These are phyloP conservation scores for Rubia tinctorum DNA, from an alignment of 305 asterid genomes.

Conservation along the genomic window DNA sequence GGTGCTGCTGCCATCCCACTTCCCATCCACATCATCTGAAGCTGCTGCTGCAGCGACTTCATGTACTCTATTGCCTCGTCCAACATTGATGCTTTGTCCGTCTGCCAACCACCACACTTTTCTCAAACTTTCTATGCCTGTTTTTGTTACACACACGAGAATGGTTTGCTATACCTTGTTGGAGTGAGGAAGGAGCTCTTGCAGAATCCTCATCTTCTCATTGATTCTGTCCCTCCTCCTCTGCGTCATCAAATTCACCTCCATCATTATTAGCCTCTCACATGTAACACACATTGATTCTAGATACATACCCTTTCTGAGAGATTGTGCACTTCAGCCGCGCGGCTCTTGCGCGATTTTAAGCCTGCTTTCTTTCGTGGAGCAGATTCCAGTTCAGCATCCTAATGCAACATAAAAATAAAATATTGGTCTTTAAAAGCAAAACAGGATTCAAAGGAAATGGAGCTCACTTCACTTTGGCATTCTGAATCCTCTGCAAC, in stretches of 20 bases:
- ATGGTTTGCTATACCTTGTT: slow-evolving; percentile 48
- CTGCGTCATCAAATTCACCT: slow-evolving; percentile 28
- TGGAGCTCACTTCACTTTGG: slow-evolving; percentile 55
- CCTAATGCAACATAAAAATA: slow-evolving; percentile 28
- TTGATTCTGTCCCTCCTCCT: slow-evolving; percentile 83
- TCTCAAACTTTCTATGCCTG: no score
- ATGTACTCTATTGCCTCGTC: slow-evolving; percentile 92
- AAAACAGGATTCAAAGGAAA: not conserved
- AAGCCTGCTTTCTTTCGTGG: slow-evolving; percentile 47
- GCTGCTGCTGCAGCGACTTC: slow-evolving; percentile 78
- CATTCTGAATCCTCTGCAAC: slow-evolving; percentile 56
- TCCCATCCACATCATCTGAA: slow-evolving; percentile 95
- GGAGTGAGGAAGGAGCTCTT: slow-evolving; percentile 84
- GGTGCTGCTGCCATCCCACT: slow-evolving; percentile 71
- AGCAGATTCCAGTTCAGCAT: slow-evolving; percentile 56
- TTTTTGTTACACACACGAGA: not conserved
- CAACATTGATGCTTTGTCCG: slow-evolving; percentile 89
- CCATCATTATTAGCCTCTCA: no score
- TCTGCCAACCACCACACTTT: slow-evolving; percentile 29
- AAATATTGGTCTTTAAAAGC: not conserved
- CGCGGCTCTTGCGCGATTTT: slow-evolving; percentile 69
- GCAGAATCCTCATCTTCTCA: slow-evolving; percentile 89
- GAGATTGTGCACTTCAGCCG: slow-evolving; percentile 82
- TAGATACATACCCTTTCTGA: slow-evolving; percentile 67
- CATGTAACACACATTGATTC: not conserved